Base-by-base conservation (phyloP, 2,329 filamentous ascomycete genomes). In the Colletotrichum sp. region DNA sequence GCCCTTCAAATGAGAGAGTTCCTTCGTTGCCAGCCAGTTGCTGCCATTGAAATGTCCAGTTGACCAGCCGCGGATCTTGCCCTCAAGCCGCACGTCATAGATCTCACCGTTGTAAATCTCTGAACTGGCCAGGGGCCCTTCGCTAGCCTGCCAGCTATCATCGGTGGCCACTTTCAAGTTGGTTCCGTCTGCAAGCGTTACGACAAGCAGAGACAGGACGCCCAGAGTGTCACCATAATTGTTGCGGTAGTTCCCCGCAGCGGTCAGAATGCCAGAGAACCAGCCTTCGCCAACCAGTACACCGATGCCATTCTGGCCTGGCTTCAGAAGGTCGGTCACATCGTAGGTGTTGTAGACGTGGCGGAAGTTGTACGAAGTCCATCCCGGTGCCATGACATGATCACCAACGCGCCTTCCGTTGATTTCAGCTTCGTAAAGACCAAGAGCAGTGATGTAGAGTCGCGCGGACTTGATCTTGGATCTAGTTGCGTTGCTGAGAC, bases 51-150 rank as follows among this genome's bases (percentile, higher is more conserved):
- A 83, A 1, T 58, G 7, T 59, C 28, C 24, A 6, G 18, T 48
- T n/a, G 38, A 48, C 38, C 38, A 48, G 3, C 38, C 38, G 18
- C 38, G 18, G 14, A 61, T 61, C 56, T 61, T 16, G 2, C 2
- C 56, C 16, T 30, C 28, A n/a, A 61, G 16, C 30, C 56, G 24
- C 55, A 83, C 81, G 77, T 91, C 87, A 72, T 88, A 91, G 0
- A 82, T 77, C 70, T 91, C 89, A 18, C 90, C 90, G 76, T 91
- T 85, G 71, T 90, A 90, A 3, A 91, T 84, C 28, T 89, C 87
- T 48, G 56, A 26, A 6, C 9, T 34, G 2, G 83, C 82, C 1
- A 76, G 77, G 0, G 83, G 68, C 0, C 86, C 38, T 48, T 48
- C 38, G 3, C 5, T 48, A 7, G 18, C 9, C 10, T 79, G 75